phyloP scores from a whole-genome alignment of 148 eudicot genomes.

The Nyssa sinensis region DNA sequence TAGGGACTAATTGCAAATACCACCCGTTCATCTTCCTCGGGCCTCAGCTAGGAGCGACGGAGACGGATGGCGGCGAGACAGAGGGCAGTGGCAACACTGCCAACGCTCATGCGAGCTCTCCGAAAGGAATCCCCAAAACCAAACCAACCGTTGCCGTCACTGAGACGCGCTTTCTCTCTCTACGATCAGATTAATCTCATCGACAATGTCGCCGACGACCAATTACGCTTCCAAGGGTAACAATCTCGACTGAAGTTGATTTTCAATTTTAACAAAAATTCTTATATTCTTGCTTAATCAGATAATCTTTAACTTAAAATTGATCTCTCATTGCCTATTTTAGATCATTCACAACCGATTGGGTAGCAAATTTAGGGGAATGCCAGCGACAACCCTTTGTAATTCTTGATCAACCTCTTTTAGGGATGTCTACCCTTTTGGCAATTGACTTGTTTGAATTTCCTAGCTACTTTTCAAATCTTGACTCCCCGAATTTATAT shows the following conservation, averaged over 20 bases:
- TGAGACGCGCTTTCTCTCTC: constrained; percentile 86
- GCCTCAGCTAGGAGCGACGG: constrained; percentile 3
- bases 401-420: no score
- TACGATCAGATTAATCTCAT: constrained; percentile 96
- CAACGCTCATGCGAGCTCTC: constrained; percentile 57
- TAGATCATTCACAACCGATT: neutral
- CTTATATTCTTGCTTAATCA: neutral
- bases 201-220: constrained; percentile 85
- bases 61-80: constrained; percentile 60
- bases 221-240: constrained; percentile 85
- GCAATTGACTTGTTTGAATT: no score
- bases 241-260: neutral
- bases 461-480: neutral
- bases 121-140: constrained; percentile 36
- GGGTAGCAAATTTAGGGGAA: no score
- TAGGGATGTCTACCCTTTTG: no score
- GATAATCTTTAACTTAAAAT: neutral
- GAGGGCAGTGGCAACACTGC: constrained; percentile 58
- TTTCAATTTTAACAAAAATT: neutral
- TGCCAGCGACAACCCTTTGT: no score
- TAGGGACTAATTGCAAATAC: neutral
- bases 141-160: constrained; percentile 59
- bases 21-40: neutral
- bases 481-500: neutral
- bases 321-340: no score